Evolutionary conservation across 768 basidiomycete species (phyloP), one percentile per base, ranked within the genome.

Genomic region (Serendipita sp.): DNA sequence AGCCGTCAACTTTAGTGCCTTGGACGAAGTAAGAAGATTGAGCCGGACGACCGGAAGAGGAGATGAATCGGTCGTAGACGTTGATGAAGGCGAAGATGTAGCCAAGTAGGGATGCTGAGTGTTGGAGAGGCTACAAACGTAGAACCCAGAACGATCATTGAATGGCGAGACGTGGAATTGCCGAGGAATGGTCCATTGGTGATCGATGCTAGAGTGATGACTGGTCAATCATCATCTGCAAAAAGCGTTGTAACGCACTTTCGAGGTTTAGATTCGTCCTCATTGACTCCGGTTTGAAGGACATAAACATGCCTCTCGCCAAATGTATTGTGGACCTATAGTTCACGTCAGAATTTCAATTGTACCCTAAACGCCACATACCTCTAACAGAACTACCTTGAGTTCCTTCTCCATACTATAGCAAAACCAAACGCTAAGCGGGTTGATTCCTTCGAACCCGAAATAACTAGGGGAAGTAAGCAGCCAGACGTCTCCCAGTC

Each of bases 111-210:
- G 78, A 67, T 60, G 75, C 74, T 47, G 73, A 72, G 3, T 85
- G 85, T 10, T 75, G 70, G 65, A 75, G 23, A 88, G 69, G 48
- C 83, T 78, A 15, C 86, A 76, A 2, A 74, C 79, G 73, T 88
- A 88, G 70, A 76, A 84, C 0, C 86, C 85, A 28, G 78, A 76
- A 2, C 85, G 78, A 68, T 86, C 83, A 70, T 87, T 88, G 77
- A 87, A 88, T 0, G 87, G 85, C 0, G 85, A 88, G 52, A 88
- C 86, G 68, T 88, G 85, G 70, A 88, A 89, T 67, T 80, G 77
- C 30, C 85, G 82, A 18, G 75, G 76, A 64, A 88, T 81, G 0
- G 80, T 83, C 84, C 86, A 88, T 64, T 83, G 79, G 67, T 84
- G 79, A 64, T 83, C 76, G 67, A 79, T 82, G 0, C 83, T 83